Evolutionary conservation across 129 eudicot species (phyloP), one percentile per base, ranked within the genome.

Genomic region (Oenanthe sinensis): DNA sequence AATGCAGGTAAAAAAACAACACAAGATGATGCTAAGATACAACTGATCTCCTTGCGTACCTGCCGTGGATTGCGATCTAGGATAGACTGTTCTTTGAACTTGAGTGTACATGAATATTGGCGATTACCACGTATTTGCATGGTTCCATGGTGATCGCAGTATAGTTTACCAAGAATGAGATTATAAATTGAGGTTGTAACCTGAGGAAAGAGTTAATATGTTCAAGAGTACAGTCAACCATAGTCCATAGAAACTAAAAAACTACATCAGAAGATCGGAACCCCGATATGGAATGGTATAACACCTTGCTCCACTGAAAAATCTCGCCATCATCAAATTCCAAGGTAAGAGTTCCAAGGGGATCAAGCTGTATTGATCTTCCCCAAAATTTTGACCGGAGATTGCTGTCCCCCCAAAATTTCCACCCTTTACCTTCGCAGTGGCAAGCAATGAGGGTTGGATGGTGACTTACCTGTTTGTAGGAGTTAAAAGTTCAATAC

Each of bases 361-460:
- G 92, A 75, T 88, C 90, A 30, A 88, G 86, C 80, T 88, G 92
- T 81, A 88, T 88, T 26, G 97, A 87, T 71, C 90, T 78, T 30
- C 98, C 98, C 97, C 93, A 88, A 77, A 91, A 93, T 80, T 88
- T 93, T 46, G 91, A 82, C 78, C 87, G 84, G 40, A 93, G 86
- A 87, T 91, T 93, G 80, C 91, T 91, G 74, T 93, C 98, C 70
- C 87, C 92, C 92, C 90, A 89, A 78, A 93, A 93, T 82, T 88
- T 93, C 97, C 98, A 93, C 45, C 98, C 98, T 65, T 71, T 89
- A 49, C 98, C 98, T 86, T 91, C 91, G 72, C 87, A 89, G 79
- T 93, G 97, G 82, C 98, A 93, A 55, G 98, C 98, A 79, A 93
- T 85, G 71, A 91, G 80, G 17, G 96, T 93, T n/a, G 98, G 98